Evolutionary conservation across 169 alveolate genomes (phyloP), one percentile per base, ranked within the genome.

Genomic region (Plasmodium vivax): DNA sequence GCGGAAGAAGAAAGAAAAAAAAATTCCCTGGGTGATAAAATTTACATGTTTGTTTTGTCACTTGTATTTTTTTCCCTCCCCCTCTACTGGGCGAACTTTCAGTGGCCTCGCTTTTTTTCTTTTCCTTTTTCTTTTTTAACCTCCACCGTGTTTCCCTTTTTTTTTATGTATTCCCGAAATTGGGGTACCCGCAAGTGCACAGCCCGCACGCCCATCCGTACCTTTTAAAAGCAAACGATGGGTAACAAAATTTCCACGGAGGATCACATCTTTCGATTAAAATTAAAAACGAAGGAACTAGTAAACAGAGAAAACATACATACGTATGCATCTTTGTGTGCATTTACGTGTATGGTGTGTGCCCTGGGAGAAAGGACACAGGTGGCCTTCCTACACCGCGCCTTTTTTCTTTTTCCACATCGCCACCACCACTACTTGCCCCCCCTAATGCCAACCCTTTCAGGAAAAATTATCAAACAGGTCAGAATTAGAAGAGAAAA

Each of bases 401-500:
- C 14, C 27, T 68, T 68, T 43, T 43, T 47, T 41, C 45, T 38
- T 71, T 27, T 83, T 16, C 19, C 54, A 43, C 54, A 12, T 54
- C 43, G 16, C 9, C 74, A 62, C 30, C 27, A 83, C 14, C 34
- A 10, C 43, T 68, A 9, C 56, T 5, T 75, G 30, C 34, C 82
- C 34, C 47, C 34, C 32, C 38, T 23, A 3, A 23, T 81, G 16
- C 38, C 56, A 54, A 7, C 36, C 16, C 32, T 68, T 68, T 75
- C 77, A 85, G 93, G 93, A 85, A 85, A 85, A 85, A 85, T 85
- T 85, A 75, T 85, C 93, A 51, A 75, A 56, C 47, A 51, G 93
- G 32, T 85, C 93, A 30, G 93, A 85, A 74, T 23, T 85, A 54
- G 93, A 85, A 85, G 93, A 85, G 56, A 85, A 85, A 32, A 75